A percentile compares a stretch with the other conserved stretches of the same genome.
phyloP scores from a whole-genome alignment of 148 eudicot species.

The Nepenthes mirabilis region DNA sequence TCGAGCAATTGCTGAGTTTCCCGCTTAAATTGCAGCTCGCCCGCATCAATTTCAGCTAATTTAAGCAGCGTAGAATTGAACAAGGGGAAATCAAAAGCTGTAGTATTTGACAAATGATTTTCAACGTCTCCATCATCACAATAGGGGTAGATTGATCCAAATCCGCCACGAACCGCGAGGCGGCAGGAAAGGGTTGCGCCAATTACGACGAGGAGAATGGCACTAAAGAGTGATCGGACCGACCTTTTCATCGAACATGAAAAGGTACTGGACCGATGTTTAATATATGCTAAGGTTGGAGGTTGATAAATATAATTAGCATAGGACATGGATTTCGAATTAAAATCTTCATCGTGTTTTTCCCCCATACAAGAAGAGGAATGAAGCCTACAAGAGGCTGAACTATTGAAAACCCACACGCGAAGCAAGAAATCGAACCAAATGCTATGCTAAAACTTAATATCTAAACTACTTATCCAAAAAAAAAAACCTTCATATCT shows the following conservation, averaged over 20 bases:
- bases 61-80: conserved; percentile 49
- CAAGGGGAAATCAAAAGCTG: conserved; percentile 16
- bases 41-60: conserved; percentile 39
- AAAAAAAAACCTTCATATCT: too few species aligned
- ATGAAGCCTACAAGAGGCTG: too few species aligned
- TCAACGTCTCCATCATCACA: conserved; percentile 1
- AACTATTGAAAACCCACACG: too few species aligned
- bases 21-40: conserved; percentile 27
- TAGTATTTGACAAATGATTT: not conserved
- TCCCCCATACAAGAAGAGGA: too few species aligned
- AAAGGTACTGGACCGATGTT: conserved; percentile 10
- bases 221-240: conserved; percentile 36
- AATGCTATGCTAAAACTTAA: too few species aligned
- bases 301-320: not conserved
- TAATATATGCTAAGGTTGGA: conserved; percentile 12
- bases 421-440: too few species aligned
- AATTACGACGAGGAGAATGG: conserved; percentile 29
- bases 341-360: conserved; percentile 12
- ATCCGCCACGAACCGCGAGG: conserved; percentile 20
- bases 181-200: conserved; percentile 39
- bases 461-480: too few species aligned
- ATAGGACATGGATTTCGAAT: conserved; percentile 11
- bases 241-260: conserved; percentile 35
- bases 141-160: conserved; percentile 16
- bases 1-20: conserved; percentile 44